Percentiles rank a stretch among this genome's conserved stretches.
These are phyloP conservation scores for Agastache rugosa DNA, from an alignment of 257 asterid genomes.

Conservation along the genomic window DNA sequence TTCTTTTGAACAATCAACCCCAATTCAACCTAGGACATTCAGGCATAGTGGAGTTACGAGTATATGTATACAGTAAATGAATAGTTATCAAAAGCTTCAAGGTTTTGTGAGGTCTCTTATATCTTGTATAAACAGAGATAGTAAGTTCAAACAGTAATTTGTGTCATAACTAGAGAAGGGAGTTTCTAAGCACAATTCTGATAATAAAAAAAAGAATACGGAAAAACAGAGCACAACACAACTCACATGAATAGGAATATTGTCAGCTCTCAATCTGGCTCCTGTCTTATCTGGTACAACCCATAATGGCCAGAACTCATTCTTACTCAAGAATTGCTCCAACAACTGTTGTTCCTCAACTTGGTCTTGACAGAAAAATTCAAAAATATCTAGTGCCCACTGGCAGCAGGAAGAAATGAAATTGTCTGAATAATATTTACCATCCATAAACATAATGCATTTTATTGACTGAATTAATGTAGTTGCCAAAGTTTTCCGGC, in stretches of 20 bases:
- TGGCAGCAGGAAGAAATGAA: conserved; percentile 73
- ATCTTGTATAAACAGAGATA: neutral
- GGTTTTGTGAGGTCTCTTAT: neutral
- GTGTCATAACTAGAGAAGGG: neutral
- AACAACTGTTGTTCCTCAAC: conserved; percentile 80
- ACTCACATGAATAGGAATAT: conserved; percentile 66
- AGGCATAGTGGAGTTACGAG: neutral
- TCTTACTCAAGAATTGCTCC: conserved; percentile 65
- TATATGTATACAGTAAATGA: neutral
- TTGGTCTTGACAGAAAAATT: conserved; percentile 64
- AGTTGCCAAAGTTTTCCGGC: conserved; percentile 54
- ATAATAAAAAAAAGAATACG: conserved; percentile 21
- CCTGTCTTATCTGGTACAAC: conserved; percentile 56
- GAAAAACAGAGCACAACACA: conserved; percentile 8
- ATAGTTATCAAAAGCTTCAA: neutral
- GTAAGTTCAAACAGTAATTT: neutral
- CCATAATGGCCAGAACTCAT: conserved; percentile 79
- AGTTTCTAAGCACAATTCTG: conserved; percentile 6
- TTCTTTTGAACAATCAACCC: neutral
- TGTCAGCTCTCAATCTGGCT: conserved; percentile 52
- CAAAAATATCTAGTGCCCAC: conserved; percentile 71
- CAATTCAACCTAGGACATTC: conserved; percentile 5
- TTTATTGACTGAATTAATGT: conserved; percentile 63
- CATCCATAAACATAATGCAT: conserved; percentile 54
- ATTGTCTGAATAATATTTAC: conserved; percentile 50